Conservation (phyloP, 495 filamentous ascomycete species). For the Polyplosphaeria fusca region DNA sequence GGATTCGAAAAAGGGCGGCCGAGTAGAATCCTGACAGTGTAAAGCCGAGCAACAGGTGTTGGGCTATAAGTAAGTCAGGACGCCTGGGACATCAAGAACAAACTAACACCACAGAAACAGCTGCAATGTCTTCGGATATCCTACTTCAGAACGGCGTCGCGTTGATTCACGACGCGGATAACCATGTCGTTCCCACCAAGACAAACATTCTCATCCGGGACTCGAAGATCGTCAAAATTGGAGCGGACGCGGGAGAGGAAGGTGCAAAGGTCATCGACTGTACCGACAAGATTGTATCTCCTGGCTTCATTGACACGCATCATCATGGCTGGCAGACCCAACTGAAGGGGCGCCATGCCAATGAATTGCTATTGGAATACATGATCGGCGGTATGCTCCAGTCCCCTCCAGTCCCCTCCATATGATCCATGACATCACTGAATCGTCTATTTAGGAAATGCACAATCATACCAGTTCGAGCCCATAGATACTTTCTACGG, state of each 20-base stretch:
- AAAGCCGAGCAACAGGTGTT: too few relatives aligned
- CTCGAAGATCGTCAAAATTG: conserved; percentile 36
- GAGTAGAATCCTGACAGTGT: too few relatives aligned
- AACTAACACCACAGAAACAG: too few relatives aligned
- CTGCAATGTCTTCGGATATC: too few relatives aligned
- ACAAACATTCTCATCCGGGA: conserved; percentile 39
- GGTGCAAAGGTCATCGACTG: conserved; percentile 45
- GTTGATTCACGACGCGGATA: conserved; percentile 20
- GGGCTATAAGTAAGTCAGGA: too few relatives aligned
- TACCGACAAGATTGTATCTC: conserved; percentile 54
- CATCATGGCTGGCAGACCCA: conserved; percentile 59
- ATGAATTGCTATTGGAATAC: conserved; percentile 47
- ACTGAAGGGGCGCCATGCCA: conserved; percentile 43
- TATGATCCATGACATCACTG: too few relatives aligned
- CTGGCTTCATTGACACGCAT: conserved; percentile 61
- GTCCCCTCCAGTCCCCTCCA: too few relatives aligned
- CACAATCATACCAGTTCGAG: conserved; percentile 41
- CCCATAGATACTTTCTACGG: conserved; percentile 54
- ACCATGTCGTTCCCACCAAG: conserved; percentile 23
- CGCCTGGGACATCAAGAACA: too few relatives aligned
- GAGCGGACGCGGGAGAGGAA: conserved; percentile 8
- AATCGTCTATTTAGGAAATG: conserved; percentile 35
- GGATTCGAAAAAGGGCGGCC: too few relatives aligned
- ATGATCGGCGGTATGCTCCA: conserved; percentile 38
- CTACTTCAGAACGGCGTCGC: conserved; percentile 12